phyloP scores from a whole-genome alignment of 225 moss, liverwort and hornwort species.

The Pseudoscleropodium purum region DNA sequence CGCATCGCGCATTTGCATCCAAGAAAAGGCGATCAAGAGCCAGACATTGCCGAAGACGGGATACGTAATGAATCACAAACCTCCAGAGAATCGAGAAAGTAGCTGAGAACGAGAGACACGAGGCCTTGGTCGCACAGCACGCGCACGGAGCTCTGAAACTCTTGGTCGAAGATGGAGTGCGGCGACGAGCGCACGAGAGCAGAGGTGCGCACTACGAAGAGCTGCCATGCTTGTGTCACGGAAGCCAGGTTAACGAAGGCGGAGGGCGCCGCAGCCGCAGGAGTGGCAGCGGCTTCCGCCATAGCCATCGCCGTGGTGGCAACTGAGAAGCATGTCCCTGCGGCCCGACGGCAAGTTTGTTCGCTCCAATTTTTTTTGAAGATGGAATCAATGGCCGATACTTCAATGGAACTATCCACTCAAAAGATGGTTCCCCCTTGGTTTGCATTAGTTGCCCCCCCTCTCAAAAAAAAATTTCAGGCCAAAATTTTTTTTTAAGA shows the following conservation, averaged over 20 bases:
- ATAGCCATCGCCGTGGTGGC: conserved; percentile 12
- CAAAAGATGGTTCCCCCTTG: too few relatives aligned
- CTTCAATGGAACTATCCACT: background rate
- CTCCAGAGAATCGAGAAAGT: conserved; percentile 88
- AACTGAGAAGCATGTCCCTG: background rate
- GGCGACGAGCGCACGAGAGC: conserved; percentile 22
- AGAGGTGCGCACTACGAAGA: conserved; percentile 25
- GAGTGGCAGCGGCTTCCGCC: background rate
- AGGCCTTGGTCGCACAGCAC: conserved; percentile 68
- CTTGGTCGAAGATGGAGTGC: conserved; percentile 13
- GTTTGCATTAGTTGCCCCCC: too few relatives aligned
- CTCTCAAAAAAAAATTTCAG: too few relatives aligned
- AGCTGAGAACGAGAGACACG: conserved; percentile 73
- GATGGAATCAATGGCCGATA: background rate
- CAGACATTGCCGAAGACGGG: background rate
- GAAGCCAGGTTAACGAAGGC: conserved; percentile 17
- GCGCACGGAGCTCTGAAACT: conserved; percentile 62
- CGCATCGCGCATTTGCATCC: background rate
- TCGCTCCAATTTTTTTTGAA: background rate
- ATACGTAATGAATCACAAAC: conserved; percentile 12
- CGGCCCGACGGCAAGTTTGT: background rate
- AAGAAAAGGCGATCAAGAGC: background rate
- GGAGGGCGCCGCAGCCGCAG: background rate
- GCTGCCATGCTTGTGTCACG: conserved; percentile 50
- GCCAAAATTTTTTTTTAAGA: too few relatives aligned